A percentile compares a stretch with the other conserved stretches of the same genome.
phyloP scores from a whole-genome alignment of 805 yeast species.

The Maudiozyma barnettii region DNA sequence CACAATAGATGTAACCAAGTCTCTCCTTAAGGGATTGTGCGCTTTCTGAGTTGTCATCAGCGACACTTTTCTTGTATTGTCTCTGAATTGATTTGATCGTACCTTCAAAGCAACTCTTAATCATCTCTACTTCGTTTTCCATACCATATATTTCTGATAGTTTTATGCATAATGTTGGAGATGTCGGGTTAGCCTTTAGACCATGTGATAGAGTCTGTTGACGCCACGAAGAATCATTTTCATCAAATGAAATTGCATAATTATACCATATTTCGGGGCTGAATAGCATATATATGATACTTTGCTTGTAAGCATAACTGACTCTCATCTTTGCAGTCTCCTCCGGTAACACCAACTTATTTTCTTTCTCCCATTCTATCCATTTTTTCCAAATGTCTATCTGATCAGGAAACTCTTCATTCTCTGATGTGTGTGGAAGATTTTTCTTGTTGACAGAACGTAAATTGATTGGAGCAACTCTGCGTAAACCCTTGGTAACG shows the following conservation, averaged over 20 bases:
- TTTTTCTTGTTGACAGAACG: slow-evolving; percentile 21
- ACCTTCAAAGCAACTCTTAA: slow-evolving; percentile 40
- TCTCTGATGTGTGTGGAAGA: slow-evolving; percentile 17
- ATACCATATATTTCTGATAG: slow-evolving; percentile 63
- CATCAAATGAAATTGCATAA: slow-evolving; percentile 26
- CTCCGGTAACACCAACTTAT: slow-evolving; percentile 52
- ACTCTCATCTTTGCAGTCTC: slow-evolving; percentile 47
- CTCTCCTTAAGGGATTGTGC: slow-evolving; percentile 9
- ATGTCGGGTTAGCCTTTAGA: slow-evolving; percentile 54
- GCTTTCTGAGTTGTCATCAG: slow-evolving; percentile 7
- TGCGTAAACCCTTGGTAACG: slow-evolving; percentile 42
- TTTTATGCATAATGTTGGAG: slow-evolving; percentile 56
- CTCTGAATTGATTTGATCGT: slow-evolving; percentile 40
- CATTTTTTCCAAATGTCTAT: slow-evolving; percentile 56
- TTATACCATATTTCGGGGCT: slow-evolving; percentile 33
- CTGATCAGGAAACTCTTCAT: slow-evolving; percentile 26
- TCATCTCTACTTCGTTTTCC: slow-evolving; percentile 40
- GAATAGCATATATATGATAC: slow-evolving; percentile 34
- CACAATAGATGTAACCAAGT: slow-evolving; percentile 57
- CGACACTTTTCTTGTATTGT: slow-evolving; percentile 26
- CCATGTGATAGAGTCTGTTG: slow-evolving; percentile 41
- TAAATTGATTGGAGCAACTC: slow-evolving; percentile 27
- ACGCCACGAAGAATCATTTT: slow-evolving; percentile 13
- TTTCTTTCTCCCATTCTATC: slow-evolving; percentile 71
- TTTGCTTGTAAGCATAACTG: slow-evolving; percentile 62